Evolutionary conservation across 495 filamentous ascomycete genomes (phyloP), one percentile per base, ranked within the genome.

Genomic region (Chaetomium cochliodes): DNA sequence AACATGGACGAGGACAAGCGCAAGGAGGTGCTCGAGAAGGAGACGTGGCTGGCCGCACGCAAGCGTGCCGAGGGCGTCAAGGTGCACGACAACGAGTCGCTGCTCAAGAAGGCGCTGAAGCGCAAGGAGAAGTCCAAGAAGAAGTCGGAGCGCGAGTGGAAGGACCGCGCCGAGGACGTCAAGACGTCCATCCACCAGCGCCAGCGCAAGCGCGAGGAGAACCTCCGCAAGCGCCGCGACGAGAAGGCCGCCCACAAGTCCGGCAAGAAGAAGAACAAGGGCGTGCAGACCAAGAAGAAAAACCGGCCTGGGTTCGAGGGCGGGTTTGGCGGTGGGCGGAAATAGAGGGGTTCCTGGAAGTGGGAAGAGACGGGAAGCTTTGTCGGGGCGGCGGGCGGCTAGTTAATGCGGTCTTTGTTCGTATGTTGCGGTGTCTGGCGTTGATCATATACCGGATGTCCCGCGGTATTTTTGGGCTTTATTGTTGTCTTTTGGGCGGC

Each of bases 61-160:
- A 91, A 93, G 75, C 88, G 90, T 28, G 92, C 90, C 4, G 90
- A 93, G 67, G 92, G 94, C 30, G 92, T 97, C 73, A 91, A 92
- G 69, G 87, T 97, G n/a, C 83, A 86, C 63, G 92, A 98, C 65
- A 90, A 96, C 73, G 90, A 90, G 58, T 86, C 83, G n/a, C 74
- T 98, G 41, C 84, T 98, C 15, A 96, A 96, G 84, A 97, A 97
- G 82, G 91, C 92, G 2, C 78, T 97, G 63, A 97, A 97, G 84
- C 87, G 93, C 65, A 92, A 96, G 77, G 91, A 96, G 73, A 87
- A 87, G 66, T 79, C 83, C 33, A 98, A 98, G 86, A 88, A 85
- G 77, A 96, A 93, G 84, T 92, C 88, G 71, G 89, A 90, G 74
- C 86, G 86, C 65, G 92, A 94, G 75, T 98, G 96, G 94, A 87